These are phyloP conservation scores for Auricularia sp. DNA, from an alignment of 768 basidiomycete genomes.

Conservation along the genomic window DNA sequence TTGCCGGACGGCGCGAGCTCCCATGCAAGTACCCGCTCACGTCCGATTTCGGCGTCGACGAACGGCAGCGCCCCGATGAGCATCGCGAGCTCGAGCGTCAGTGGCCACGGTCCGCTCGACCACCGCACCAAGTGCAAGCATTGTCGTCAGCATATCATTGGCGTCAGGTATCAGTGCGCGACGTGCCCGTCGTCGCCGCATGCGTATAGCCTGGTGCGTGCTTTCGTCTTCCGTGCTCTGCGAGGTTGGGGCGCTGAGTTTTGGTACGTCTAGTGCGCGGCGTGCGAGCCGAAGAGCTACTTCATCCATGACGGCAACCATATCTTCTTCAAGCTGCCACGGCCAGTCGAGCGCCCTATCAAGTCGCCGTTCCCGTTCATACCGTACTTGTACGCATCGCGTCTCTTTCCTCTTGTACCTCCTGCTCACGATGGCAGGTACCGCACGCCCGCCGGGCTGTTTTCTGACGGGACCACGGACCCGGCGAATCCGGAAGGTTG, in stretches of 20 bases:
- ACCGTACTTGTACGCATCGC: slow-evolving; percentile 47
- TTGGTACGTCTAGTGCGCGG: slow-evolving; percentile 47
- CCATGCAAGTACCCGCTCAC: not conserved
- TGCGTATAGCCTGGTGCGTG: slow-evolving; percentile 63
- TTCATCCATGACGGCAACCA: slow-evolving; percentile 75
- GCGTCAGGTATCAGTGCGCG: slow-evolving; percentile 81
- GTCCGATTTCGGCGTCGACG: not conserved
- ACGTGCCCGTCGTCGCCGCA: slow-evolving; percentile 71
- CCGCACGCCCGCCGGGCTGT: slow-evolving; percentile 43
- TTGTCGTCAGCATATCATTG: slow-evolving; percentile 51
- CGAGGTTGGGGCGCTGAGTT: not conserved
- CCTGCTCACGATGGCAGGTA: slow-evolving; percentile 36
- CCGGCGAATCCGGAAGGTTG: slow-evolving; percentile 48
- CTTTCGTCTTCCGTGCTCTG: not conserved
- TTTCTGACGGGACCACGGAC: slow-evolving; percentile 5
- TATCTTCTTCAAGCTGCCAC: slow-evolving; percentile 77
- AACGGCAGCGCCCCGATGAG: slow-evolving; percentile 26
- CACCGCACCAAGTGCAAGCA: slow-evolving; percentile 4
- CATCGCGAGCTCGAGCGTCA: slow-evolving; percentile 28
- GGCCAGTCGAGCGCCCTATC: slow-evolving; percentile 60
- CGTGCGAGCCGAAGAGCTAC: slow-evolving; percentile 73
- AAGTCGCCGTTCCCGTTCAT: slow-evolving; percentile 50
- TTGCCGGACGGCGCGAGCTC: not conserved
- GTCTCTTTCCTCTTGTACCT: too few relatives aligned
- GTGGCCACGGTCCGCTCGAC: slow-evolving; percentile 3